Conservation (phyloP, 305 asterid species). For the Fraxinus platypoda region DNA sequence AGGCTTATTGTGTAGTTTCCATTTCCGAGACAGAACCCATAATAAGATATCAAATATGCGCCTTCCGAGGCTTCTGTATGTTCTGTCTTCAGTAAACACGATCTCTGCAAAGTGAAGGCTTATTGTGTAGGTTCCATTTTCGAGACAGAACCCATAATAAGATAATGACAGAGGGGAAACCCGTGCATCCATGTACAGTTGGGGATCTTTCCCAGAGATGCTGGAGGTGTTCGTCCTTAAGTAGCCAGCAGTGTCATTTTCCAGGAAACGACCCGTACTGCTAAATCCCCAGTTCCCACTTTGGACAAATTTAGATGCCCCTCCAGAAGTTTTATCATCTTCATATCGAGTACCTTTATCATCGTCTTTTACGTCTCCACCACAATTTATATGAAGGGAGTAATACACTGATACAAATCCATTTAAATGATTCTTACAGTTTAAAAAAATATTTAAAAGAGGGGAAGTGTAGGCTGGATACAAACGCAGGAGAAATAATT, state of each 20-base stretch:
- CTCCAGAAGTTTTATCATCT: conserved; percentile 20
- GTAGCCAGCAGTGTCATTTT: conserved; percentile 8
- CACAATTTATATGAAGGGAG: conserved; percentile 40
- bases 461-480: background rate
- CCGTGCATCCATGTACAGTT: conserved; percentile 57
- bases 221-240: conserved; percentile 27
- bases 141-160: conserved; percentile 62
- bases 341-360: conserved; percentile 25
- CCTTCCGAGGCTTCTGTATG: no score
- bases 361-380: conserved; percentile 30
- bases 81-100: no score
- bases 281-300: conserved; percentile 29
- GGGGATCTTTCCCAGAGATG: conserved; percentile 35
- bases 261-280: conserved; percentile 36
- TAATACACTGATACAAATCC: conserved; percentile 6
- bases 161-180: conserved; percentile 65
- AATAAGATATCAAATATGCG: conserved; percentile 41
- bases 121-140: no score
- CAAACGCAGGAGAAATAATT: background rate
- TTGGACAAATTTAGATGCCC: conserved; percentile 24
- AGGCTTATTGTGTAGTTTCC: no score
- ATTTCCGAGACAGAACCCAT: conserved; percentile 49
- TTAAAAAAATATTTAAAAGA: background rate
- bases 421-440: background rate
- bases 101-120: no score